Evolutionary conservation across 2,329 filamentous ascomycete species (phyloP).

Genomic region (Ceratocystiopsis brevicomis): DNA sequence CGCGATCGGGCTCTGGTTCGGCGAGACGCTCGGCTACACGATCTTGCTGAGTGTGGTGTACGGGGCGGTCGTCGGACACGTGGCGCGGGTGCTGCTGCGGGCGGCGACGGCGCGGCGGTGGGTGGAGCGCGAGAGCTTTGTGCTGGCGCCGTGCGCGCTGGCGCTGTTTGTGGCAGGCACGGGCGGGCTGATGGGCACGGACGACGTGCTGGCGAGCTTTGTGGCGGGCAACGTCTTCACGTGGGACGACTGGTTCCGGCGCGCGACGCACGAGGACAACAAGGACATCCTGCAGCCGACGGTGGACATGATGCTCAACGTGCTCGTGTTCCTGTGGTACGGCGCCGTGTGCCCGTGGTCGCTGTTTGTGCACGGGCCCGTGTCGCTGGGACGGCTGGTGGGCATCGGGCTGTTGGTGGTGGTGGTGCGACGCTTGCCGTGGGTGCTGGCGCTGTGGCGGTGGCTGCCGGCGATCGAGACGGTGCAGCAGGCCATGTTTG

Average conservation of each 20-base stretch:
- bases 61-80: conserved; percentile 58
- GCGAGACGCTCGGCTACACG: conserved; percentile 67
- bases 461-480: conserved; percentile 64
- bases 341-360: conserved; percentile 72
- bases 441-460: conserved; percentile 54
- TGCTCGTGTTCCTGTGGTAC: conserved; percentile 79
- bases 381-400: conserved; percentile 56
- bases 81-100: conserved; percentile 65
- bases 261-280: conserved; percentile 75
- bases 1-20: conserved; percentile 67
- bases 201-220: conserved; percentile 83
- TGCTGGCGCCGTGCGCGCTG: conserved; percentile 70
- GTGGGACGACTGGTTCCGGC: conserved; percentile 85
- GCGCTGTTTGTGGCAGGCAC: conserved; percentile 77
- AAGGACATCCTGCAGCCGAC: conserved; percentile 90
- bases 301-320: conserved; percentile 85
- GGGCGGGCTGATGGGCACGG: conserved; percentile 69
- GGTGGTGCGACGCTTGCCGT: conserved; percentile 57
- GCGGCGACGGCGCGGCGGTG: conserved; percentile 67
- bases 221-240: conserved; percentile 82
- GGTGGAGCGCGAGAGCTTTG: conserved; percentile 71
- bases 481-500: conserved; percentile 57
- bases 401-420: conserved; percentile 58
- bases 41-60: conserved; percentile 65
- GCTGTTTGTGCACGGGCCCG: conserved; percentile 42